Conservation (phyloP, 176 grass and related monocot genomes). For the Cocos nucifera region DNA sequence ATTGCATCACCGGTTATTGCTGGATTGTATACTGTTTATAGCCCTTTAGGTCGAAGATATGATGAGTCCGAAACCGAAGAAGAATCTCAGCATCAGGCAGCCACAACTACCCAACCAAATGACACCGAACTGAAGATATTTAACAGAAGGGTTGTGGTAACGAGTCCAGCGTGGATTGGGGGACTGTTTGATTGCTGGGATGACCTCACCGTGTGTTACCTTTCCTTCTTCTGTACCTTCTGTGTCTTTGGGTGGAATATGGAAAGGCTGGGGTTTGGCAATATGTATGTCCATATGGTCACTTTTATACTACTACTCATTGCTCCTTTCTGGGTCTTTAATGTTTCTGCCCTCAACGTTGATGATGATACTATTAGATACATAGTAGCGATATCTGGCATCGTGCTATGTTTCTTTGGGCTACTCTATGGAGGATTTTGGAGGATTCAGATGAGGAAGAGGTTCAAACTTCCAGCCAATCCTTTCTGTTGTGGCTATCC, state of each 20-base stretch:
- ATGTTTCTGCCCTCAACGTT: slow-evolving; percentile 56
- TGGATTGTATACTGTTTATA: slow-evolving; percentile 38
- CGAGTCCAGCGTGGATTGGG: slow-evolving; percentile 80
- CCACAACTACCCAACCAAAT: neutral
- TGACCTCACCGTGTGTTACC: slow-evolving; percentile 51
- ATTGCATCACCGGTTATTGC: slow-evolving; percentile 44
- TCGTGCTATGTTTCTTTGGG: slow-evolving; percentile 49
- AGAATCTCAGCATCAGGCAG: neutral
- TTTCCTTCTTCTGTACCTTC: slow-evolving; percentile 62
- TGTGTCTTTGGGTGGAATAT: slow-evolving; percentile 97
- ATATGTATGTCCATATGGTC: slow-evolving; percentile 93
- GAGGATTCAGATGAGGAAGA: slow-evolving; percentile 83
- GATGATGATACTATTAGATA: slow-evolving; percentile 37
- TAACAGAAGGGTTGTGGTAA: slow-evolving; percentile 61
- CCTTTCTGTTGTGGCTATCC: slow-evolving; percentile 17
- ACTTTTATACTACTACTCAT: slow-evolving; percentile 62
- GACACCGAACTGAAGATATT: slow-evolving; percentile 42
- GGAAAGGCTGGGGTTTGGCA: slow-evolving; percentile 95
- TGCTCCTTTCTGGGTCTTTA: slow-evolving; percentile 75
- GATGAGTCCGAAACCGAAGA: neutral
- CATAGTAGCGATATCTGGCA: slow-evolving; percentile 38
- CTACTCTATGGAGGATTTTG: slow-evolving; percentile 84
- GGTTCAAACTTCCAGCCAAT: slow-evolving; percentile 62
- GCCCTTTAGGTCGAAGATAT: slow-evolving; percentile 49
- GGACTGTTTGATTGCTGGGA: slow-evolving; percentile 82